Evolutionary conservation across 1,284 basidiomycete genomes (phyloP).

Genomic region (Ceratobasidium theobromae): DNA sequence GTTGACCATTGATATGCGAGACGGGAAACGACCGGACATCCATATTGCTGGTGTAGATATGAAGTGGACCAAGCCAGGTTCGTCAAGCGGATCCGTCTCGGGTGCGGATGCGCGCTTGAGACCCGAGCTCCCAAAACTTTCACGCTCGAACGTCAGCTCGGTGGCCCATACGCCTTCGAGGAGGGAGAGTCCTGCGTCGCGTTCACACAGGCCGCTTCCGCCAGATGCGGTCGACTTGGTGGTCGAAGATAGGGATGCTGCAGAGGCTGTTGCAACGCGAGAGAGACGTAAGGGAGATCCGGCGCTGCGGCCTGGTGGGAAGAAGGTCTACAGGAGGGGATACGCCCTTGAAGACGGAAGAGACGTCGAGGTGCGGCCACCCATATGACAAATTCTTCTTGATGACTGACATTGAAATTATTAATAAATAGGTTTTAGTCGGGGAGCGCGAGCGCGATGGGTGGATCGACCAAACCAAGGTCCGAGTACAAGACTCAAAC

Average conservation of each 20-base stretch:
- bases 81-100: conserved; percentile 33
- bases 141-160: conserved; percentile 1
- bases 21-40: conserved; percentile 39
- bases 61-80: conserved; percentile 52
- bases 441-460: conserved; percentile 36
- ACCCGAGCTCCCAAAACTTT: conserved; percentile 7
- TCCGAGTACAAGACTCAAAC: conserved; percentile 41
- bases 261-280: conserved; percentile 51
- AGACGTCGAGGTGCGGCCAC: conserved; percentile 34
- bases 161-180: conserved; percentile 8
- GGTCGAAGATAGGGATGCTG: conserved; percentile 59
- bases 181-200: background rate
- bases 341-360: conserved; percentile 49
- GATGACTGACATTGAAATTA: conserved; percentile 31
- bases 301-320: conserved; percentile 43
- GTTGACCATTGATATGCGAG: conserved; percentile 35
- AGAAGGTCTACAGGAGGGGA: conserved; percentile 58
- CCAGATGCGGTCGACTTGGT: conserved; percentile 79
- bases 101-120: conserved; percentile 29
- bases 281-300: conserved; percentile 60
- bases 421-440: conserved; percentile 27
- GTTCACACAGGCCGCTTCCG: conserved; percentile 46
- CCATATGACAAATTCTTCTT: background rate
- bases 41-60: conserved; percentile 47
- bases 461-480: conserved; percentile 38